Conservation (phyloP, 2,329 filamentous ascomycete genomes). For the Stagonosporopsis rhizophila region DNA sequence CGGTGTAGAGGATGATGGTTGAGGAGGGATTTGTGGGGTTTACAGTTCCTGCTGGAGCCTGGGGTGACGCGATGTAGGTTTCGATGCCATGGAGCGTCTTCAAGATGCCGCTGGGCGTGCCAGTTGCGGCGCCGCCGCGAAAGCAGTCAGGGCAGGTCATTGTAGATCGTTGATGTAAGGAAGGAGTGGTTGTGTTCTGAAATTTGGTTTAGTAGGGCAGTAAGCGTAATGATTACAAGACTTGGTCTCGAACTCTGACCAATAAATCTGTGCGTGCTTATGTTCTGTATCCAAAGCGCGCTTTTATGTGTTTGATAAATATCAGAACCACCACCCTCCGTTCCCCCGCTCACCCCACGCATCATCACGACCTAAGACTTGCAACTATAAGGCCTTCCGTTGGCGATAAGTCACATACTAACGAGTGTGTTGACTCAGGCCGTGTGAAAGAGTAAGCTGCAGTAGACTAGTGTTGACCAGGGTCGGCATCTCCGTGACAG, state of each 20-base stretch:
- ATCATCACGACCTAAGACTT: background rate
- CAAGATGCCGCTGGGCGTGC: constrained; percentile 22
- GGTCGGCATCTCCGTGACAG: background rate
- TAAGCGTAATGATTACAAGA: background rate
- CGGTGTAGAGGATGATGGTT: constrained; percentile 34
- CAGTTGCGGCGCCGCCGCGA: constrained; percentile 24
- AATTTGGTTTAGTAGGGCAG: background rate
- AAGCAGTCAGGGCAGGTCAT: constrained; percentile 40
- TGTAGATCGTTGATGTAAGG: background rate
- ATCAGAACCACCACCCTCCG: background rate
- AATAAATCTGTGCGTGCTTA: background rate
- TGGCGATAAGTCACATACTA: background rate
- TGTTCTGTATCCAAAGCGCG: background rate
- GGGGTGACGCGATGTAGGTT: constrained; percentile 28
- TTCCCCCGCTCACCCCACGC: background rate
- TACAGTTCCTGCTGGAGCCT: background rate
- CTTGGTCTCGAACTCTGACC: background rate
- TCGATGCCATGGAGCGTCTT: constrained; percentile 15
- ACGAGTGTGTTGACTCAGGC: background rate
- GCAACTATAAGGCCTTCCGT: background rate
- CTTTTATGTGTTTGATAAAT: background rate
- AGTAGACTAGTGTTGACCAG: background rate
- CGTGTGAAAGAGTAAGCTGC: background rate
- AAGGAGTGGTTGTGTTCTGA: background rate
- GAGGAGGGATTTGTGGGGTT: constrained; percentile 1